Conservation (phyloP, 176 grass and related monocot species). For the Elymus sibiricus region DNA sequence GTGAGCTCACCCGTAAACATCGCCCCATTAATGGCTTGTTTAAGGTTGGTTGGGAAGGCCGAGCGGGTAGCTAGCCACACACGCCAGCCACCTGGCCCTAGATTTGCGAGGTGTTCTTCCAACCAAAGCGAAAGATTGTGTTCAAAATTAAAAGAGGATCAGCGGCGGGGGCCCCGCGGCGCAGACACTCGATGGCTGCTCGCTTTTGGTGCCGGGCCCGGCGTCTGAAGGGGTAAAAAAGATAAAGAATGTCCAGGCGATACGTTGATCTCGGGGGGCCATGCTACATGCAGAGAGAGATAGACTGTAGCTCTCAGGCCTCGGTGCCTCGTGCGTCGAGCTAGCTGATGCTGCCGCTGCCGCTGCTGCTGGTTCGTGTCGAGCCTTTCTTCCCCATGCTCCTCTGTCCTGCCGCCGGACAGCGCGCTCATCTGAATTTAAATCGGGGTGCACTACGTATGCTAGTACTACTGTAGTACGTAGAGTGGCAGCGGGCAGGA, state of each 20-base stretch:
- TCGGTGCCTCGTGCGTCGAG: slow-evolving; percentile 28
- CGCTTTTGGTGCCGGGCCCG: slow-evolving; percentile 32
- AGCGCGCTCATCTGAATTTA: background rate
- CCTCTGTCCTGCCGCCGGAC: slow-evolving; percentile 26
- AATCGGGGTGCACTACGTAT: too few species aligned
- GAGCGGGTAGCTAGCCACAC: background rate
- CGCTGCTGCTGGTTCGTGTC: background rate
- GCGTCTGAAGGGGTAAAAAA: background rate
- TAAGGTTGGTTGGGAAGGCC: background rate
- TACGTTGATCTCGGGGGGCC: slow-evolving; percentile 33
- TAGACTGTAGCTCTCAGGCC: slow-evolving; percentile 16
- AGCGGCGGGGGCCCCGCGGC: background rate
- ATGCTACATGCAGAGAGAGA: background rate
- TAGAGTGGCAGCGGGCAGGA: background rate
- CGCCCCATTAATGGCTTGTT: background rate
- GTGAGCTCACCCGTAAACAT: background rate
- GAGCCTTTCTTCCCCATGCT: slow-evolving; percentile 44
- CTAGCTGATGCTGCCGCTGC: background rate
- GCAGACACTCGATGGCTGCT: background rate
- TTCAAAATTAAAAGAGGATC: background rate
- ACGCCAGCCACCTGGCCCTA: background rate
- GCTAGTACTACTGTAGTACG: background rate
- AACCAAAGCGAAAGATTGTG: background rate
- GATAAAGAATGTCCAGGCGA: slow-evolving; percentile 38
- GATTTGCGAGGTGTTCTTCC: background rate